These are phyloP conservation scores for Aspergillus unguis DNA, from an alignment of 2,329 filamentous ascomycete genomes.

Conservation along the genomic window DNA sequence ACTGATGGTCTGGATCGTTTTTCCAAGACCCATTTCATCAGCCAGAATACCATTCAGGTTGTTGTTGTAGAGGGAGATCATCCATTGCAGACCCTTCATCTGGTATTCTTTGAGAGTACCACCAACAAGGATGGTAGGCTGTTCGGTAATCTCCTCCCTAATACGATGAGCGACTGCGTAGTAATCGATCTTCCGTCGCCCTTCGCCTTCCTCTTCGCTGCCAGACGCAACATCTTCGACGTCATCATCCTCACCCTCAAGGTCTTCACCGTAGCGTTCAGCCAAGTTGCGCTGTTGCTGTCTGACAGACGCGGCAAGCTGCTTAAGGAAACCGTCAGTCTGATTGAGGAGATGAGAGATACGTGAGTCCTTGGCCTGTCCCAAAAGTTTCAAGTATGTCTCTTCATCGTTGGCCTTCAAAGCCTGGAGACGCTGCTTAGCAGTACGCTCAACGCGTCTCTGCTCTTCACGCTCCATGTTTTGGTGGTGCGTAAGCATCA, in stretches of 20 bases:
- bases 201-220: slow-evolving; percentile 59
- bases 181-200: slow-evolving; percentile 84
- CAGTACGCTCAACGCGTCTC: slow-evolving; percentile 94
- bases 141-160: slow-evolving; percentile 82
- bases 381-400: slow-evolving; percentile 94
- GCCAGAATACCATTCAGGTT: slow-evolving; percentile 98
- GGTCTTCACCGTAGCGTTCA: slow-evolving; percentile 70
- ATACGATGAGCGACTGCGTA: slow-evolving; percentile 96
- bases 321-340: slow-evolving; percentile 94
- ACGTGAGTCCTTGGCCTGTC: slow-evolving; percentile 98
- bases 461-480: slow-evolving; percentile 99
- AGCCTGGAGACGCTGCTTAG: slow-evolving; percentile 98
- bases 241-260: slow-evolving; percentile 53
- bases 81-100: slow-evolving; percentile 97
- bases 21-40: slow-evolving; percentile 99
- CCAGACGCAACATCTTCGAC: slow-evolving; percentile 67
- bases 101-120: slow-evolving; percentile 96
- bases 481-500: slow-evolving; percentile 87
- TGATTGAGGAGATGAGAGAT: slow-evolving; percentile 96
- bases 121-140: slow-evolving; percentile 83
- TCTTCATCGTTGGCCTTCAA: slow-evolving; percentile 99
- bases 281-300: slow-evolving; percentile 82
- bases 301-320: slow-evolving; percentile 91
- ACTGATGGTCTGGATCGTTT: slow-evolving; percentile 98
- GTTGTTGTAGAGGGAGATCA: slow-evolving; percentile 99